These are phyloP conservation scores for Pleurotus citrinopileatus DNA, from an alignment of 768 basidiomycete species.

Conservation along the genomic window DNA sequence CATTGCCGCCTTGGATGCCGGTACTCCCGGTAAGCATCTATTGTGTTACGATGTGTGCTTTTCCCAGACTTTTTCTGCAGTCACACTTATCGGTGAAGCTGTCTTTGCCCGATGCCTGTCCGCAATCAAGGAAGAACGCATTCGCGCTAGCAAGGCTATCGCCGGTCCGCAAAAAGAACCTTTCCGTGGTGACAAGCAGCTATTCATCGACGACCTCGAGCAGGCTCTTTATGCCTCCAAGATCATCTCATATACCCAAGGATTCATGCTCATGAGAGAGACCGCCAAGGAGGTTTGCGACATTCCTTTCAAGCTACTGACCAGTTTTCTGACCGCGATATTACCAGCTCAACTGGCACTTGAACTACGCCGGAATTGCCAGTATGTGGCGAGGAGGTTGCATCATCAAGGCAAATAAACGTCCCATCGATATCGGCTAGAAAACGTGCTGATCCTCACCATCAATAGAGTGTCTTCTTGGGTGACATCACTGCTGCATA, in stretches of 20 bases:
- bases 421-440: neutral
- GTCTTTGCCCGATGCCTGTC: conserved; percentile 99
- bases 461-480: conserved; percentile 79
- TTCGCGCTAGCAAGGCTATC: conserved; percentile 88
- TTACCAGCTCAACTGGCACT: conserved; percentile 71
- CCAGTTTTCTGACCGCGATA: neutral
- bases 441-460: neutral
- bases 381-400: conserved; percentile 99
- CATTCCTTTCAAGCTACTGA: neutral
- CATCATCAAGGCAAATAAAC: conserved; percentile 81
- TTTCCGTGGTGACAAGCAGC: conserved; percentile 97
- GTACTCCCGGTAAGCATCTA: conserved; percentile 78
- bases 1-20: conserved; percentile 92
- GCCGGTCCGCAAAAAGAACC: conserved; percentile 87
- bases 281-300: conserved; percentile 82
- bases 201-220: conserved; percentile 99
- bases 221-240: conserved; percentile 99
- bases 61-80: conserved; percentile 34
- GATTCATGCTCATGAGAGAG: conserved; percentile 99
- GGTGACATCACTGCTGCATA: conserved; percentile 91
- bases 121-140: conserved; percentile 93
- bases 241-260: conserved; percentile 99
- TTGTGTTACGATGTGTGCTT: conserved; percentile 14
- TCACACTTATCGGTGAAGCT: conserved; percentile 98
- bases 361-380: conserved; percentile 98